These are phyloP conservation scores for Auriculariales sp. DNA, from an alignment of 768 basidiomycete genomes.

Conservation along the genomic window DNA sequence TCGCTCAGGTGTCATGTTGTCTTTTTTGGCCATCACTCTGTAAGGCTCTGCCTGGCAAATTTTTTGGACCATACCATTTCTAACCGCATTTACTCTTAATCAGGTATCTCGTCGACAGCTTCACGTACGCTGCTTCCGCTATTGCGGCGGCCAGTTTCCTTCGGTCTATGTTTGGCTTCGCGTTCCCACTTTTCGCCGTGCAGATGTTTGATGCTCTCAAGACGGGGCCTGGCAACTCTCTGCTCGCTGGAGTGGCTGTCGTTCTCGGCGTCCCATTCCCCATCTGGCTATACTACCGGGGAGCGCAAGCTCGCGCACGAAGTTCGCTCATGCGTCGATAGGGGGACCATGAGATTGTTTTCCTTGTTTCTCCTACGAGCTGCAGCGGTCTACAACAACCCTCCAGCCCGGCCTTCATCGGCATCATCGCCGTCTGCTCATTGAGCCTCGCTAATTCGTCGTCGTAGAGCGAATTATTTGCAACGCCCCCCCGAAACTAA, in stretches of 20 bases:
- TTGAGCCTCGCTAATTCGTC: too few relatives aligned
- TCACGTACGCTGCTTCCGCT: conserved; percentile 9
- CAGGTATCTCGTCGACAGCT: conserved; percentile 10
- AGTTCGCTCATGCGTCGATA: not conserved
- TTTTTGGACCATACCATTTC: not conserved
- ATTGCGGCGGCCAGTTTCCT: conserved; percentile 8
- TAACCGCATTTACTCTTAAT: not conserved
- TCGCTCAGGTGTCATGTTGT: not conserved
- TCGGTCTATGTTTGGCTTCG: conserved; percentile 10
- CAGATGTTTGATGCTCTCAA: conserved; percentile 10
- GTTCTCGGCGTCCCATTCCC: conserved; percentile 11
- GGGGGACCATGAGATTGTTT: too few relatives aligned
- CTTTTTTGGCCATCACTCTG: not conserved
- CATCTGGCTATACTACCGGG: conserved; percentile 8
- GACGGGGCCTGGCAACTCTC: conserved; percentile 9
- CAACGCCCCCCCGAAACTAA: too few relatives aligned
- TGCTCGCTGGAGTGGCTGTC: conserved; percentile 10
- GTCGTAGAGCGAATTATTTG: too few relatives aligned
- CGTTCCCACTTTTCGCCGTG: conserved; percentile 11
- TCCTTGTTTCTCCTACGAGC: too few relatives aligned
- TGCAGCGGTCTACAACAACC: too few relatives aligned
- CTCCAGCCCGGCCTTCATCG: too few relatives aligned
- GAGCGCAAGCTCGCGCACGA: conserved; percentile 3
- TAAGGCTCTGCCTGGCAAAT: not conserved
- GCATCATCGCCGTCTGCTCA: too few relatives aligned